Evolutionary conservation across 345 rosid genomes (phyloP).

Genomic region (Populus nigra): DNA sequence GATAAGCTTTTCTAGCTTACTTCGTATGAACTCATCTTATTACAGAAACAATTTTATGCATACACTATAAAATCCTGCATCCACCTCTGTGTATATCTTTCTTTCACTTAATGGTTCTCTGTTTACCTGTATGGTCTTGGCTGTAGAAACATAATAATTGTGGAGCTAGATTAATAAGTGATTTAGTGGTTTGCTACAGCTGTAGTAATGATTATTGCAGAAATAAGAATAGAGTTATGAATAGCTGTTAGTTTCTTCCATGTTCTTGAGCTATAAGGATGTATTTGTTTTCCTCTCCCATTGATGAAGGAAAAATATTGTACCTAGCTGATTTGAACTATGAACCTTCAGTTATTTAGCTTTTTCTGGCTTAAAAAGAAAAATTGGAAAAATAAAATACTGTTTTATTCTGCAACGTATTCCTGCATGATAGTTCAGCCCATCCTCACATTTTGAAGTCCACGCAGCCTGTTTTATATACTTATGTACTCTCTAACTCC

Average conservation of each 20-base stretch:
- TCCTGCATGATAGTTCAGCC: not conserved
- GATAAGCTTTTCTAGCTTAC: not conserved
- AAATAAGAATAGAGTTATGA: not conserved
- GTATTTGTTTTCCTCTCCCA: not conserved
- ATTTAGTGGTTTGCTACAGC: not conserved
- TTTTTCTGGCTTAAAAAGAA: not conserved
- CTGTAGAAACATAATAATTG: not conserved
- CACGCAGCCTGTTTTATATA: not conserved
- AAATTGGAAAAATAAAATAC: not conserved
- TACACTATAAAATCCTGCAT: not conserved
- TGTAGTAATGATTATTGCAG: not conserved
- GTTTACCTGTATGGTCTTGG: not conserved
- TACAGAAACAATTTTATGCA: not conserved
- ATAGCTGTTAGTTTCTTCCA: not conserved
- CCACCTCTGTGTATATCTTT: not conserved
- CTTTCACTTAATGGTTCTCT: not conserved
- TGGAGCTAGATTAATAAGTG: not conserved
- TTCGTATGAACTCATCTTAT: not conserved
- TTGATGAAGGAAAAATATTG: not conserved
- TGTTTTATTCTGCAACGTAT: not conserved
- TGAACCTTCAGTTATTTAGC: not conserved
- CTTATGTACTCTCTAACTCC: not conserved
- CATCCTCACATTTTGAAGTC: not conserved
- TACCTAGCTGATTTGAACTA: not conserved
- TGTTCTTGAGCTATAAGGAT: not conserved